Conservation (phyloP, 78 protist species). For the Pelomyxa schiedti region DNA sequence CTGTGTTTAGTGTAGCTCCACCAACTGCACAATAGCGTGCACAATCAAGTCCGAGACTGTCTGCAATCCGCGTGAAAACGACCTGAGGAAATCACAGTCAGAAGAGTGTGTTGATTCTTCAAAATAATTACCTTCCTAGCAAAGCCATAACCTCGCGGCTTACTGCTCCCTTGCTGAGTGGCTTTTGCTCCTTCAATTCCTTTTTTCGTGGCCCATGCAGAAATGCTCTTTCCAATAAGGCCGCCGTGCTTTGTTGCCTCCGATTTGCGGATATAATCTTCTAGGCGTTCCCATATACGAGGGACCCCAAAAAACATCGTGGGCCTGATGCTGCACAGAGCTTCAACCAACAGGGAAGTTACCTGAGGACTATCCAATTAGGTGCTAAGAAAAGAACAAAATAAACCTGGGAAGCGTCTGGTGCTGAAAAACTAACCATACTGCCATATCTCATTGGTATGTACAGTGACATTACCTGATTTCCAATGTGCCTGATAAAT, state of each 20-base stretch:
- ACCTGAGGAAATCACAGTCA: too few species aligned
- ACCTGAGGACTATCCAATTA: too few species aligned
- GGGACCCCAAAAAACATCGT: background rate
- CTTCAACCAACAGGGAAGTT: background rate
- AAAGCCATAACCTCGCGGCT: background rate
- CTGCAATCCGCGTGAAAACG: background rate
- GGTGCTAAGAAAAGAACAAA: too few species aligned
- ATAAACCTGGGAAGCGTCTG: background rate
- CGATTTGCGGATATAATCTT: background rate
- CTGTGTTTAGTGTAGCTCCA: background rate
- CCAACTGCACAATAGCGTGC: background rate
- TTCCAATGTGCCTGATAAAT: too few species aligned
- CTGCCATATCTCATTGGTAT: background rate
- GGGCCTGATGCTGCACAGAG: background rate
- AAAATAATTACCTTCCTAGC: background rate
- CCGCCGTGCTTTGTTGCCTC: background rate
- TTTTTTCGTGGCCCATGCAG: background rate
- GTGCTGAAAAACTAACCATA: background rate
- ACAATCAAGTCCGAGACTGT: background rate
- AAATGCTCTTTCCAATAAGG: background rate
- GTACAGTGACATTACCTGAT: background rate
- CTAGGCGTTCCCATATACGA: background rate
- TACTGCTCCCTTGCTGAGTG: background rate
- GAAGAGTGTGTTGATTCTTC: too few species aligned
- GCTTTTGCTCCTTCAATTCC: background rate